A percentile compares a stretch with the other conserved stretches of the same genome.
These are phyloP conservation scores for Pseudonitzschia multiseries DNA, from an alignment of 108 stramenopile species.

Conservation along the genomic window DNA sequence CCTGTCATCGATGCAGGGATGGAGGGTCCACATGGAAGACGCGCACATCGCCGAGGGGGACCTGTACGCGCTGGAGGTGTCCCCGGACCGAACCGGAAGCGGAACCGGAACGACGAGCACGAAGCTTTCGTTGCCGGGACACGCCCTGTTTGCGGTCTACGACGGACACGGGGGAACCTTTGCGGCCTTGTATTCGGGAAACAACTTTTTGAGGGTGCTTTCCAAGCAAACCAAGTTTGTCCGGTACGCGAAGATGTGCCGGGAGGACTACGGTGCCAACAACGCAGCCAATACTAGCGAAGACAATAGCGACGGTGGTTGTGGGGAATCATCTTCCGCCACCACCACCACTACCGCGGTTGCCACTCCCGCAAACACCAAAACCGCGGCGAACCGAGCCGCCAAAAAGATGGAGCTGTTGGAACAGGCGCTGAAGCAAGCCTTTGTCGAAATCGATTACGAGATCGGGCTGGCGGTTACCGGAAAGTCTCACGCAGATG, in stretches of 20 bases:
- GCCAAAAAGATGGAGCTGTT: constrained; percentile 19
- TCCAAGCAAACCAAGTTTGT: constrained; percentile 51
- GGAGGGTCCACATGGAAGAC: constrained; percentile 90
- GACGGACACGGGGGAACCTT: constrained; percentile 90
- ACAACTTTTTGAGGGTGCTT: constrained; percentile 65
- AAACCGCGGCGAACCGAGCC: background rate
- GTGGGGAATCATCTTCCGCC: background rate
- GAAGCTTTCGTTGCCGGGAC: constrained; percentile 34
- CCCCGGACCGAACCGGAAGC: too few relatives aligned
- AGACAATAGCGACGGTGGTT: too few relatives aligned
- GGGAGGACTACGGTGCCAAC: background rate
- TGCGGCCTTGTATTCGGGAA: constrained; percentile 66
- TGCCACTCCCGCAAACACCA: background rate
- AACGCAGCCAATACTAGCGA: too few relatives aligned
- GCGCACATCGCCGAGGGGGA: constrained; percentile 49
- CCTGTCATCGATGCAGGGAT: constrained; percentile 88
- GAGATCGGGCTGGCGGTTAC: constrained; percentile 45
- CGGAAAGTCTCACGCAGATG: constrained; percentile 23
- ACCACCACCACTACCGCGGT: constrained; percentile 25
- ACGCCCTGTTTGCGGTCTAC: constrained; percentile 83
- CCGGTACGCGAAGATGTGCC: constrained; percentile 49
- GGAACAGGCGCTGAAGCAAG: constrained; percentile 54
- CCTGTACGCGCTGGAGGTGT: constrained; percentile 14
- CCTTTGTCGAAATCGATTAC: constrained; percentile 80
- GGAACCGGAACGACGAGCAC: background rate